phyloP scores from a whole-genome alignment of 192 early-diverging fungal genomes.

The Coemansia sp. region DNA sequence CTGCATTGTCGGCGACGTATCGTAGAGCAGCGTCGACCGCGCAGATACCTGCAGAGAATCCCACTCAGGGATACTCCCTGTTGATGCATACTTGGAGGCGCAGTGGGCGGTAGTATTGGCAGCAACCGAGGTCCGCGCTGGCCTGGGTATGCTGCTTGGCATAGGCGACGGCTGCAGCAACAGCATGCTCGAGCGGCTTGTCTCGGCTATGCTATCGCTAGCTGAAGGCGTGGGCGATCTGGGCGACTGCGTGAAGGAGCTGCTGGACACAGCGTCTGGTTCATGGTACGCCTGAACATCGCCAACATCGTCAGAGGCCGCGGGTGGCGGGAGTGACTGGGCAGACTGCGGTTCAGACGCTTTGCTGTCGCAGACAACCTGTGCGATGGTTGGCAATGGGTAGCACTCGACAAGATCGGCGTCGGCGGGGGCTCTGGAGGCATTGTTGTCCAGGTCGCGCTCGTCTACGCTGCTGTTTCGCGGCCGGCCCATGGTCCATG shows the following conservation, averaged over 20 bases:
- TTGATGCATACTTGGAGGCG: constrained; percentile 25
- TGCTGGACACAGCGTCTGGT: neutral
- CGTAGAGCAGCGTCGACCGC: constrained; percentile 43
- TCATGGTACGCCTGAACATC: neutral
- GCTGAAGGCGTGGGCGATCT: constrained; percentile 11
- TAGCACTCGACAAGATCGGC: constrained; percentile 4
- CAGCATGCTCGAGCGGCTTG: constrained; percentile 1
- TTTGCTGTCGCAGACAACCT: neutral
- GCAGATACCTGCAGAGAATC: constrained; percentile 22
- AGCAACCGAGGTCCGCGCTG: constrained; percentile 2
- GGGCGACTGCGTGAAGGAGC: neutral
- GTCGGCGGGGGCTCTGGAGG: neutral
- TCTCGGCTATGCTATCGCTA: constrained; percentile 2
- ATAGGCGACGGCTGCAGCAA: neutral
- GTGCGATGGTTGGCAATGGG: constrained; percentile 16
- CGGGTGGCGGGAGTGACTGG: neutral
- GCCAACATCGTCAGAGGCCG: neutral
- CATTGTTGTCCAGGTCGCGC: constrained; percentile 4
- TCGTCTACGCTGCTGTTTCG: constrained; percentile 13
- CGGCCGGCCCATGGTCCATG: constrained; percentile 14
- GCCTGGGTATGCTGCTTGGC: constrained; percentile 1
- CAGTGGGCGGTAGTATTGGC: constrained; percentile 6
- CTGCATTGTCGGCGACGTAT: constrained; percentile 15
- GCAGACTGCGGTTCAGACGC: neutral
- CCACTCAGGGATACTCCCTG: constrained; percentile 35